phyloP scores from a whole-genome alignment of 345 rosid species.

The Raphanus raphanistrum region DNA sequence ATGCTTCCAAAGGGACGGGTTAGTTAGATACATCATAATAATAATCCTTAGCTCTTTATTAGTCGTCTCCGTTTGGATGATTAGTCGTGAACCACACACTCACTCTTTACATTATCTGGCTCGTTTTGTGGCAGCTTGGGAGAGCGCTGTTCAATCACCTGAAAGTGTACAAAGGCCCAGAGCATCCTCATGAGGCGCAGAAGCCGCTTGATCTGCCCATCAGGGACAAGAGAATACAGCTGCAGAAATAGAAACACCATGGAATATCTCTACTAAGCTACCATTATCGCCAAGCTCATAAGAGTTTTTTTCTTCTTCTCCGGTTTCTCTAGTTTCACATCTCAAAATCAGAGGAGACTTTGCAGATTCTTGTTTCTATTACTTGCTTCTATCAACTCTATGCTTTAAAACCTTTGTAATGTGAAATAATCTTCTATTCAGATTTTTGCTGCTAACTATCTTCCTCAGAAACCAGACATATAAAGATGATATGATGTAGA shows the following conservation, averaged over 20 bases:
- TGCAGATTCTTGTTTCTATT: slow-evolving; percentile 34
- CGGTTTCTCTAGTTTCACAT: slow-evolving; percentile 24
- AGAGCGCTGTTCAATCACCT: slow-evolving; percentile 90
- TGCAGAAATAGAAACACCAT: slow-evolving; percentile 37
- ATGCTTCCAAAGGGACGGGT: slow-evolving; percentile 99
- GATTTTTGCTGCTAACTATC: not conserved
- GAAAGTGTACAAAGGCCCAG: slow-evolving; percentile 90
- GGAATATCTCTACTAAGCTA: not conserved
- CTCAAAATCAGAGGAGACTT: slow-evolving; percentile 25
- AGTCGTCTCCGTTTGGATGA: not conserved
- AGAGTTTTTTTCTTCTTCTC: slow-evolving; percentile 15
- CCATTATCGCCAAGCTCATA: not conserved
- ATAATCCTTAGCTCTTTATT: slow-evolving; percentile 7
- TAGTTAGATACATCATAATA: slow-evolving; percentile 28
- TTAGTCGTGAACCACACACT: not conserved
- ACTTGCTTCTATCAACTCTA: slow-evolving; percentile 19
- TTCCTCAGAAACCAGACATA: not conserved
- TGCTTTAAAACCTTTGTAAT: slow-evolving; percentile 19
- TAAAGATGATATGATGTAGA: not conserved
- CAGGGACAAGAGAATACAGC: slow-evolving; percentile 85
- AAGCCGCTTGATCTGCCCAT: slow-evolving; percentile 81
- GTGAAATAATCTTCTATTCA: not conserved
- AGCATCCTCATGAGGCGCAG: slow-evolving; percentile 96
- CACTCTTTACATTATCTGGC: slow-evolving; percentile 12
- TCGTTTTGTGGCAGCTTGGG: slow-evolving; percentile 69